Conservation (phyloP, 495 filamentous ascomycete genomes). For the Cryomyces minteri region DNA sequence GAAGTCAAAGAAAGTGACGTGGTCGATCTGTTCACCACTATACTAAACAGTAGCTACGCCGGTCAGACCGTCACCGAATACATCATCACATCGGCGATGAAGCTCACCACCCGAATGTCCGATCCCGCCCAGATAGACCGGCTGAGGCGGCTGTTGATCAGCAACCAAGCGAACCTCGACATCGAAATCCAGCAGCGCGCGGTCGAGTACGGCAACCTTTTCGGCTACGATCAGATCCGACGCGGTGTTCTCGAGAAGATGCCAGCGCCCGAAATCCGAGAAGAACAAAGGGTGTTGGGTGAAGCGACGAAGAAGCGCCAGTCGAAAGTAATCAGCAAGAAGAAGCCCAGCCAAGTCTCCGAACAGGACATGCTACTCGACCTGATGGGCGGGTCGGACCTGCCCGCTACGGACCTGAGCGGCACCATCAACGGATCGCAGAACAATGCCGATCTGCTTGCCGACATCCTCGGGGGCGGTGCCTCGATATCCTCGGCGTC, state of each 20-base stretch:
- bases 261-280: constrained; percentile 90
- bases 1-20: constrained; percentile 82
- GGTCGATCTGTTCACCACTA: constrained; percentile 75
- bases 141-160: constrained; percentile 56
- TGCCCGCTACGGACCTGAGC: constrained; percentile 31
- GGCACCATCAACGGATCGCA: constrained; percentile 39
- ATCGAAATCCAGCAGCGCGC: constrained; percentile 91
- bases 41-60: constrained; percentile 84
- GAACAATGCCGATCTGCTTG: constrained; percentile 72
- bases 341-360: constrained; percentile 52
- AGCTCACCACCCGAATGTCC: constrained; percentile 75
- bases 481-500: constrained; percentile 28
- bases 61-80: constrained; percentile 84
- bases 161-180: constrained; percentile 64
- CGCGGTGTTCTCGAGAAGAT: constrained; percentile 88
- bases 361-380: constrained; percentile 87
- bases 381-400: constrained; percentile 69
- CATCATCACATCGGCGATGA: constrained; percentile 87
- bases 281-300: constrained; percentile 79
- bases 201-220: constrained; percentile 88
- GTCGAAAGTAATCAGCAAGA: constrained; percentile 55
- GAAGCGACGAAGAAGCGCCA: constrained; percentile 66
- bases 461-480: constrained; percentile 61
- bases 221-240: constrained; percentile 72
- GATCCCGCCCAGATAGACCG: constrained; percentile 71